Conservation (phyloP, 2,329 filamentous ascomycete genomes). For the Phaeosphaeria sp. region DNA sequence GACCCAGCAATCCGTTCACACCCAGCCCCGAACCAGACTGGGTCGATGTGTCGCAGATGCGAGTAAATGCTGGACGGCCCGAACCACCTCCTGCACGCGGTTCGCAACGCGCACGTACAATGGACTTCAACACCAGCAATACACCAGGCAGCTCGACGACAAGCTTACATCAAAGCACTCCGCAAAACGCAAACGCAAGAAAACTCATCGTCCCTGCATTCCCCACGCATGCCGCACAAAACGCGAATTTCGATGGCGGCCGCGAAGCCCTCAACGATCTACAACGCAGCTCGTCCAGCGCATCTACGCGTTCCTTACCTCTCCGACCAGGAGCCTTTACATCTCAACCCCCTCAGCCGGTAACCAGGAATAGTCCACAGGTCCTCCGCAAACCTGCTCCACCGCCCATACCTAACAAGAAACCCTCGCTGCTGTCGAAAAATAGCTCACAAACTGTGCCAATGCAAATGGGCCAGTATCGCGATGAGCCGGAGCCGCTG, state of each 20-base stretch:
- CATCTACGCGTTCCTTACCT: conserved; percentile 42
- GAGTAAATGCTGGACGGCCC: conserved; percentile 19
- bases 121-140: conserved; percentile 35
- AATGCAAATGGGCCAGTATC: conserved; percentile 20
- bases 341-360: conserved; percentile 12
- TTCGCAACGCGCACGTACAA: conserved; percentile 34
- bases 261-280: conserved; percentile 26
- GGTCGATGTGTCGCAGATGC: conserved; percentile 61
- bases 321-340: conserved; percentile 19
- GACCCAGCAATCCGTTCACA: conserved; percentile 82
- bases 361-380: conserved; percentile 22
- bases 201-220: conserved; percentile 43
- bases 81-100: conserved; percentile 42
- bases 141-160: conserved; percentile 22
- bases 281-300: conserved; percentile 27
- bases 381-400: conserved; percentile 43
- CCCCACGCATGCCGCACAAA: conserved; percentile 25
- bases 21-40: conserved; percentile 80
- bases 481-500: conserved; percentile 31
- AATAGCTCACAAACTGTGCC: conserved; percentile 8
- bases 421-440: conserved; percentile 35
- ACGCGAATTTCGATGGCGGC: conserved; percentile 28
- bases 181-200: conserved; percentile 28
- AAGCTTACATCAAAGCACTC: conserved; percentile 17
- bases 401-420: conserved; percentile 42